Conservation (phyloP, 768 basidiomycete genomes). For the Phlebiopsis gigantea region DNA sequence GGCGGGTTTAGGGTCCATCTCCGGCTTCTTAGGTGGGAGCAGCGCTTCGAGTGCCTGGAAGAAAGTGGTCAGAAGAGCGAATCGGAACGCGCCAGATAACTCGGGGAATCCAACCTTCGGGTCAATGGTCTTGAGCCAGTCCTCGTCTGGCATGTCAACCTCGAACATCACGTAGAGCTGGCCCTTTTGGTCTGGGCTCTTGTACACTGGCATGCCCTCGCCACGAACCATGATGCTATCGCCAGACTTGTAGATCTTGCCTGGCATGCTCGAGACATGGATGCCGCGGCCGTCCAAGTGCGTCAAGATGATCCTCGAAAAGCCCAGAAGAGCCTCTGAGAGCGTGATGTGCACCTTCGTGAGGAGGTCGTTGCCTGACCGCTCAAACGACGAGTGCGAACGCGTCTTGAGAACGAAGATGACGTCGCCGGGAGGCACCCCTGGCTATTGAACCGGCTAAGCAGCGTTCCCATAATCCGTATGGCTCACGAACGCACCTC, state of each 20-base stretch:
- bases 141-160: conserved; percentile 81
- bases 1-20: conserved; percentile 67
- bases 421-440: conserved; percentile 84
- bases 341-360: conserved; percentile 81
- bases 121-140: conserved; percentile 72
- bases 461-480: background rate
- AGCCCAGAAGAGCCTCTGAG: conserved; percentile 93
- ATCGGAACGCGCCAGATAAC: background rate
- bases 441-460: conserved; percentile 50
- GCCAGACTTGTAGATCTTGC: conserved; percentile 70
- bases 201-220: conserved; percentile 88
- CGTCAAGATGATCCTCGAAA: conserved; percentile 83
- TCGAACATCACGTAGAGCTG: conserved; percentile 79
- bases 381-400: conserved; percentile 77
- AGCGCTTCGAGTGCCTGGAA: conserved; percentile 56
- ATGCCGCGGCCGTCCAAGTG: conserved; percentile 95
- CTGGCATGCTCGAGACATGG: conserved; percentile 65
- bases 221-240: conserved; percentile 71
- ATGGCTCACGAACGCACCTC: conserved; percentile 40
- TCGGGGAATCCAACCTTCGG: conserved; percentile 36
- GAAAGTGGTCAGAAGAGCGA: conserved; percentile 4
- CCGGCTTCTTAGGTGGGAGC: conserved; percentile 70
- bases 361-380: conserved; percentile 75
- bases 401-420: conserved; percentile 69
- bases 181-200: conserved; percentile 61